phyloP scores from a whole-genome alignment of 2,329 filamentous ascomycete genomes.

The Aspergillus costaricaensis region DNA sequence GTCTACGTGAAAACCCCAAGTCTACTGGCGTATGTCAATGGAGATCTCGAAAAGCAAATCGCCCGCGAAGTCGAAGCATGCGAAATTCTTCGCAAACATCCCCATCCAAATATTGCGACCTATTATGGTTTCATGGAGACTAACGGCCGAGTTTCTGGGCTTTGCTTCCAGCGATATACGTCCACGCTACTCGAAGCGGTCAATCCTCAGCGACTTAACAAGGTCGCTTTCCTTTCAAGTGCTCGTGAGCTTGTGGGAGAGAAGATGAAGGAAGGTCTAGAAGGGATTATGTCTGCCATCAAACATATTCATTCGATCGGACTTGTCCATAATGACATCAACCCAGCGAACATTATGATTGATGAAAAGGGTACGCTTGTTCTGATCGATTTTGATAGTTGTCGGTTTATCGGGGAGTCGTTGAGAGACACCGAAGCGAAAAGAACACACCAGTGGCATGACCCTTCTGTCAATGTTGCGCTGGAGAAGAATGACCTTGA shows the following conservation, averaged over 20 bases:
- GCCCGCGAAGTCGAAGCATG: conserved; percentile 24
- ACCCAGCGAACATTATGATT: conserved; percentile 34
- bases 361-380: conserved; percentile 25
- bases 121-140: conserved; percentile 25
- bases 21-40: conserved; percentile 21
- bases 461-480: conserved; percentile 18
- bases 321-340: conserved; percentile 35
- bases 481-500: conserved; percentile 23
- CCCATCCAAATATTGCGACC: conserved; percentile 30
- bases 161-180: conserved; percentile 30
- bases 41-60: conserved; percentile 23
- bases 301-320: conserved; percentile 32
- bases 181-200: conserved; percentile 25
- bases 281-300: conserved; percentile 29
- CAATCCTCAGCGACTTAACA: conserved; percentile 22
- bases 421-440: conserved; percentile 19
- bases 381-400: conserved; percentile 36
- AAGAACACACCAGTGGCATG: conserved; percentile 25
- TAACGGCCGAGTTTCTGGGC: conserved; percentile 23
- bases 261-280: conserved; percentile 17
- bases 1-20: conserved; percentile 25
- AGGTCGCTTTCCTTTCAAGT: conserved; percentile 24
- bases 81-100: conserved; percentile 27
- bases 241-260: conserved; percentile 18
- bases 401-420: conserved; percentile 24